Evolutionary conservation across 2,329 filamentous ascomycete species (phyloP), one percentile per base, ranked within the genome.

Genomic region (Domatiomyces globalis): DNA sequence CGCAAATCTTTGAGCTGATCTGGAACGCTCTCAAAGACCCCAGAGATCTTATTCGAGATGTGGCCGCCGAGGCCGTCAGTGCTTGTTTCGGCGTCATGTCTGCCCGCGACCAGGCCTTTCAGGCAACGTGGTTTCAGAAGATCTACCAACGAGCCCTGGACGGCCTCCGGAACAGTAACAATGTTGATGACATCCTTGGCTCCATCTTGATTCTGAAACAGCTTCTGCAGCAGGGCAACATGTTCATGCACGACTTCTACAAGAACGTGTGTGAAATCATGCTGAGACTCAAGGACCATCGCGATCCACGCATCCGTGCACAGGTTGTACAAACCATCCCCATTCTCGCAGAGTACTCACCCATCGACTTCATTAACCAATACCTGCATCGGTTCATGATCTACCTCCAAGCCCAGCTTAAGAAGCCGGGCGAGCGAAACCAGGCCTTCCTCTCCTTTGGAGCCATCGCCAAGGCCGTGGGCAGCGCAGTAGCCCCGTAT

Each of bases 231-330:
- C 90, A 95, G 65, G 92, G 92, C 49, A 89, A 88, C 61, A 98
- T 98, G 90, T 98, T 94, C 68, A 96, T 98, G 92, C 88, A 95
- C 62, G 86, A 89, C 42, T 81, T 89, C 64, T 98, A 96, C 67
- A 80, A 84, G 53, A 87, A 94, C 60, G 84, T 87, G 9, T 96
- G 90, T 65, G 92, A 98, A 56, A 89, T 92, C 56, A 86, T 95
- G 36, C 82, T 90, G 58, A 84, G 85, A 55, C 86, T 94, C 66
- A 94, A 94, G 67, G 92, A 98, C 60, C 87, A 96, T 61, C 81
- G 87, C 50, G 94, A 98, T 60, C 73, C 81, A 3, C 84, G 88
- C 36, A 92, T 96, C 59, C 79, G 90, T 50, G 85, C 85, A 61
- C 94, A 94, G 5, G 85, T 96, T 29, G 87, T 96, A 39, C 77